Evolutionary conservation across 2,329 filamentous ascomycete species (phyloP).

Genomic region (Endoconidiophora laricicola): DNA sequence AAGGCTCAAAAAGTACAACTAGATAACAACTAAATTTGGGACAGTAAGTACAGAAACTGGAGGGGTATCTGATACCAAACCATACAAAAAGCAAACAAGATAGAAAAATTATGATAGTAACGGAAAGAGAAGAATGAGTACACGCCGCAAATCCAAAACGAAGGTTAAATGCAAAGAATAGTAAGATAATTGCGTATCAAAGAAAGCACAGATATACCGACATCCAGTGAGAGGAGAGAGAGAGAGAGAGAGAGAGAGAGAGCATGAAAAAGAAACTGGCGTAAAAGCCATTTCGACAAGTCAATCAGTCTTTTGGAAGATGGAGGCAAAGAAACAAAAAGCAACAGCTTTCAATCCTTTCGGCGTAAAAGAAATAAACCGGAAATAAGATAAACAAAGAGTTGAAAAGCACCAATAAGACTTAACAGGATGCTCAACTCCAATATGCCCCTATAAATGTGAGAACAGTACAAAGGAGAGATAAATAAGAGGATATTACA

Average conservation of each 20-base stretch:
- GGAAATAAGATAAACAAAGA: slow-evolving; percentile 12
- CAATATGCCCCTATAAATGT: no score
- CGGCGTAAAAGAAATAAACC: slow-evolving; percentile 13
- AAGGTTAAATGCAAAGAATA: background rate
- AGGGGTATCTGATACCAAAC: no score
- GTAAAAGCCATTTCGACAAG: no score
- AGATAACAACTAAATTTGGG: no score
- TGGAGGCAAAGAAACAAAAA: slow-evolving; percentile 1
- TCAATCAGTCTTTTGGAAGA: background rate
- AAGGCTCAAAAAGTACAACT: no score
- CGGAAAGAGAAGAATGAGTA: background rate
- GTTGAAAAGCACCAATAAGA: slow-evolving; percentile 13
- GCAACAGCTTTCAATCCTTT: background rate
- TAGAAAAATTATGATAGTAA: no score
- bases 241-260: slow-evolving; percentile 2
- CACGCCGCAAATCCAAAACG: background rate
- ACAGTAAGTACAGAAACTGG: no score
- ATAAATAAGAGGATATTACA: background rate
- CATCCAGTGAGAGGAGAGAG: background rate
- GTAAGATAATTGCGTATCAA: background rate
- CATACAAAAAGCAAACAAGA: no score
- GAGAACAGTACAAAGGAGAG: background rate
- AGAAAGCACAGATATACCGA: no score
- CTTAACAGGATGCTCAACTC: slow-evolving; percentile 9
- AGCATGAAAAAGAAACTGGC: no score